Evolutionary conservation across 495 filamentous ascomycete genomes (phyloP), one percentile per base, ranked within the genome.

Genomic region (Chaetomidium leptoderma): DNA sequence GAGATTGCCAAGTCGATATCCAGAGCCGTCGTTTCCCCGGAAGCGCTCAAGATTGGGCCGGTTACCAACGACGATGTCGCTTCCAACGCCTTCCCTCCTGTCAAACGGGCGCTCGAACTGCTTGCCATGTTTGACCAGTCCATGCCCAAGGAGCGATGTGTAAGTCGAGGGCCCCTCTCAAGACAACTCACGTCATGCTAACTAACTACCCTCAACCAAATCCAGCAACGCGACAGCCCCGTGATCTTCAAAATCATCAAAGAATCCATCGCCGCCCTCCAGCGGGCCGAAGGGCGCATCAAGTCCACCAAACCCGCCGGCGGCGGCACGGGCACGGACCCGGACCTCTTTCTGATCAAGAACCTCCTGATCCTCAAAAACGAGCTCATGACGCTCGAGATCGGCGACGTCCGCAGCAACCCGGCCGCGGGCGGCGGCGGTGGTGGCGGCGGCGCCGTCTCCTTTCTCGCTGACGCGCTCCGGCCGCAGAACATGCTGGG

Each of bases 311-410:
- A 56, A n/a, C 17, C 27, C 11, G 19, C 7, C 39, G 9, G 9
- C 39, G 27, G 10, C n/a, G n/a, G 27, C 26, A n/a, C 11, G 2
- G 64, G 63, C 63, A 82, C 78, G 6, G 88, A 93, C 69, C 81
- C 83, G 1, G 85, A 91, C 61, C 80, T 97, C 30, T 97, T 97
- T 72, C 83, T 95, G 59, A 86, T 97, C 72, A 91, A 90, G 62
- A 92, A 97, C 67, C 79, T 97, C 3, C 85, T 96, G 37, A 84
- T 95, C 58, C 82, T 97, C 11, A 95, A 95, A 65, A 90, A 92
- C 61, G 87, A 92, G 62, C 89, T 97, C 29, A 82, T 96, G 35
- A 89, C 91, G 17, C 91, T 96, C 60, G 91, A 97, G 73, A 93
- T 97, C 69, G 92, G 88, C 62, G 89, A 91, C 43, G 83, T 88